Base-by-base conservation (phyloP, 2,329 filamentous ascomycete species). In the Exophiala viscosa region DNA sequence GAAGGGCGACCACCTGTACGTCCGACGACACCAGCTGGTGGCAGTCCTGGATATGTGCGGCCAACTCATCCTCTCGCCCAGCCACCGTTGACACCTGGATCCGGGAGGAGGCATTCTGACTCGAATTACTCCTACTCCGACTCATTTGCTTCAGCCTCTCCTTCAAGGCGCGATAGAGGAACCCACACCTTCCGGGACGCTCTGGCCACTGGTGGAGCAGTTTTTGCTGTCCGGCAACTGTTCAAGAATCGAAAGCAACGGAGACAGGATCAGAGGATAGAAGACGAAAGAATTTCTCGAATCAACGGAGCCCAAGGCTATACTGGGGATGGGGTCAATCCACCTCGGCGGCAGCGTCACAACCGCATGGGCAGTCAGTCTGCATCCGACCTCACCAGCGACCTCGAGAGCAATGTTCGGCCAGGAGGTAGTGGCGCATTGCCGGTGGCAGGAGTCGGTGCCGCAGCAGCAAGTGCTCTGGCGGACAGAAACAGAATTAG, bases 171-270 rank as follows among this genome's bases (percentile, higher is more conserved):
- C 50, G 70, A 73, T 48, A 66, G 64, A 62, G 49, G 72, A 48
- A 69, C 72, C 10, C 77, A 79, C 57, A 76, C 76, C 1, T 69
- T 76, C n/a, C 78, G 76, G 17, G 82, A 85, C 45, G 83, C 80
- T 7, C 76, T 84, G 1, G 69, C 88, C 20, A 86, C 86, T 1
- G 73, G 86, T 32, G 87, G 86, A 7, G 87, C 85, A 73, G 71
- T 90, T 43, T 80, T 81, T 5, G 71, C 72, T 3, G 48, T 76
- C 31, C 70, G 70, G 39, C 85, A 80, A 70, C 81, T 82, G 66
- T 77, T 87, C 67, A 81, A 79, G 60, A 76, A 83, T 67, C 70
- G 82, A 61, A 66, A 76, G 65, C 75, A 81, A 60, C 67, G 76
- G 66, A 71, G 79, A 65, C 76, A 85, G 66, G 71, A 81, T 59